These are phyloP conservation scores for Lentinula edodes DNA, from an alignment of 768 basidiomycete species.

Conservation along the genomic window DNA sequence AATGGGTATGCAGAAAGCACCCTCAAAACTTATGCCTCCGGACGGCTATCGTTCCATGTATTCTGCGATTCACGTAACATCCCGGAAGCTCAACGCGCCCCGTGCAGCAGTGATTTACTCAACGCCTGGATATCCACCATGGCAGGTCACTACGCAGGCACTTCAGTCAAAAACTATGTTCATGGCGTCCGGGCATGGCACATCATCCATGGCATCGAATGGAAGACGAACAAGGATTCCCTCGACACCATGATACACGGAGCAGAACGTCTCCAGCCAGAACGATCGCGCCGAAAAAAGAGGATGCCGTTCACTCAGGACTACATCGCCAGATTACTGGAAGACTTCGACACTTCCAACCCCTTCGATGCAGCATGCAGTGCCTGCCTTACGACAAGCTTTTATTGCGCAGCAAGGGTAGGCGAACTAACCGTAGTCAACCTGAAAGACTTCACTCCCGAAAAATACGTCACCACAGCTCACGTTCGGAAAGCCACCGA, in stretches of 20 bases:
- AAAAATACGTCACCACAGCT: slow-evolving; percentile 19
- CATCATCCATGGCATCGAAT: slow-evolving; percentile 29
- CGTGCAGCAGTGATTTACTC: too few relatives aligned
- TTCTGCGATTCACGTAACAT: too few relatives aligned
- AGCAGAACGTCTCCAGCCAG: slow-evolving; percentile 23
- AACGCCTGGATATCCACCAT: too few relatives aligned
- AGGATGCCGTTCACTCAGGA: slow-evolving; percentile 21
- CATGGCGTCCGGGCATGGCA: too few relatives aligned
- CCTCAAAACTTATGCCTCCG: too few relatives aligned
- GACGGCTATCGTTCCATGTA: too few relatives aligned
- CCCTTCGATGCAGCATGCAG: slow-evolving; percentile 29
- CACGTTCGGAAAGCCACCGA: slow-evolving; percentile 17
- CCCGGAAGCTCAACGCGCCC: too few relatives aligned
- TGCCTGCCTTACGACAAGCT: slow-evolving; percentile 32
- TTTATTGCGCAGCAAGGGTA: slow-evolving; percentile 25
- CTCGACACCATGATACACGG: slow-evolving; percentile 23
- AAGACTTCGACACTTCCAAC: slow-evolving; percentile 16
- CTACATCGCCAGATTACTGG: neutral
- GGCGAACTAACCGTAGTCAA: slow-evolving; percentile 33
- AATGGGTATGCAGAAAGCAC: too few relatives aligned
- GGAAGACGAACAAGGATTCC: slow-evolving; percentile 20
- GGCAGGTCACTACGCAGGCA: too few relatives aligned
- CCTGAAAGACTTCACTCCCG: slow-evolving; percentile 23
- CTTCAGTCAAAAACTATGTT: too few relatives aligned
- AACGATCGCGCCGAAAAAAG: slow-evolving; percentile 20